phyloP scores from a whole-genome alignment of 768 basidiomycete genomes.

The Krasilnikovozyma curviuscula region DNA sequence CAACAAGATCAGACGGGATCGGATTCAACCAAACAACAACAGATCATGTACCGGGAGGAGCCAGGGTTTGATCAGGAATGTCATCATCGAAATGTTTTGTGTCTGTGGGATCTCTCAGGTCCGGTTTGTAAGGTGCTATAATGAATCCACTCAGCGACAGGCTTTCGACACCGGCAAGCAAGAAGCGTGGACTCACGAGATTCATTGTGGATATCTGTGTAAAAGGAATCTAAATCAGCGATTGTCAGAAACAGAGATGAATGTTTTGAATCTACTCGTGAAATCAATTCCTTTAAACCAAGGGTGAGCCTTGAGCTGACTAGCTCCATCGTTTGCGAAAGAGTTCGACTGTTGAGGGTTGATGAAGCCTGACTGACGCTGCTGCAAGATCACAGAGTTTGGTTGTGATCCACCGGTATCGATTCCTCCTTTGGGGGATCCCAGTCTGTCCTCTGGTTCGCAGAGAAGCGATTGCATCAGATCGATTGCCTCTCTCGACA shows the following conservation, averaged over 20 bases:
- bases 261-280: too few species aligned
- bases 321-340: not conserved
- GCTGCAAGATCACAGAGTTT: slow-evolving; percentile 53
- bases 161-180: slow-evolving; percentile 17
- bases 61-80: slow-evolving; percentile 51
- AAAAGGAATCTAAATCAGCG: not conserved
- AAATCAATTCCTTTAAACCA: slow-evolving; percentile 88
- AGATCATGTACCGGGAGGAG: not conserved
- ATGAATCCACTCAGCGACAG: slow-evolving; percentile 59
- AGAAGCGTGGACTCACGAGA: not conserved
- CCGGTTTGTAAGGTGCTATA: slow-evolving; percentile 78
- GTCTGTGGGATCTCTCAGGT: slow-evolving; percentile 61
- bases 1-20: slow-evolving; percentile 46
- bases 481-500: slow-evolving; percentile 70
- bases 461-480: slow-evolving; percentile 78
- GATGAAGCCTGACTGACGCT: not conserved
- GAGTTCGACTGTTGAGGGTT: not conserved
- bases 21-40: not conserved
- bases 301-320: slow-evolving; percentile 44
- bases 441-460: slow-evolving; percentile 80
- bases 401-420: slow-evolving; percentile 23
- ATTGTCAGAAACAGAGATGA: slow-evolving; percentile 10
- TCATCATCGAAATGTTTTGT: slow-evolving; percentile 58
- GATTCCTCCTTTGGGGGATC: slow-evolving; percentile 54
- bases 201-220: not conserved